Evolutionary conservation across 169 alveolate species (phyloP), one percentile per base, ranked within the genome.

Genomic region (Perkinsus olseni): DNA sequence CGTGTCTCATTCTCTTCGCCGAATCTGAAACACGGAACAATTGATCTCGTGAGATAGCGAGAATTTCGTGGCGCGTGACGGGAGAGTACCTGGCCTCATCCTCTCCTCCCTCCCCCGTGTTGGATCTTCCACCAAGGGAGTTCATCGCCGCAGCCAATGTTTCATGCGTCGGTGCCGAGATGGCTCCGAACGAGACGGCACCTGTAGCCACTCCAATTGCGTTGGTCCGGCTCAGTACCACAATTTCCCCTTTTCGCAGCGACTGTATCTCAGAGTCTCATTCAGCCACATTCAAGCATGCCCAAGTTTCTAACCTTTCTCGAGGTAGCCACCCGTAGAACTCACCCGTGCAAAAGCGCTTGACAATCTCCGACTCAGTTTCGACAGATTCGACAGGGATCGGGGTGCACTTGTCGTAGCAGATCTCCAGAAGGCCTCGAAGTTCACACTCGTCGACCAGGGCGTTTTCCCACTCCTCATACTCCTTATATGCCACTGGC

Each of bases 91-190:
- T 50, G 17, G 91, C 91, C 34, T 93, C 95, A 36, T 95, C 96
- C 90, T 95, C 98, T 38, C 98, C 98, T 20, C 98, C 98, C 93
- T 96, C 98, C 3, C 98, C 98, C 48, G 97, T 96, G 92, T 96
- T 96, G 39, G 96, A 94, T 92, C 93, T 92, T 91, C 95, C 93
- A 21, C 97, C 97, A 31, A 95, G 93, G 34, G 95, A 93, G 93
- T 96, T 96, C 97, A 96, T 82, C 8, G 97, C 96, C 36, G 94
- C 92, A 39, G 97, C 96, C 91, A 96, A 92, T 13, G 97, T 94
- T 74, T 93, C 91, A 94, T 96, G 97, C 11, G 97, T 96, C 93
- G 95, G 96, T 91, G 95, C 95, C 82, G 95, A 62, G 74, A 95
- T 74, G 51, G 96, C 74, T 13, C 97, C 97, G 91, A 93, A 95